A percentile compares a stretch with the other conserved stretches of the same genome.
These are phyloP conservation scores for Akanthomyces uredinophilus DNA, from an alignment of 2,329 filamentous ascomycete genomes.

Conservation along the genomic window DNA sequence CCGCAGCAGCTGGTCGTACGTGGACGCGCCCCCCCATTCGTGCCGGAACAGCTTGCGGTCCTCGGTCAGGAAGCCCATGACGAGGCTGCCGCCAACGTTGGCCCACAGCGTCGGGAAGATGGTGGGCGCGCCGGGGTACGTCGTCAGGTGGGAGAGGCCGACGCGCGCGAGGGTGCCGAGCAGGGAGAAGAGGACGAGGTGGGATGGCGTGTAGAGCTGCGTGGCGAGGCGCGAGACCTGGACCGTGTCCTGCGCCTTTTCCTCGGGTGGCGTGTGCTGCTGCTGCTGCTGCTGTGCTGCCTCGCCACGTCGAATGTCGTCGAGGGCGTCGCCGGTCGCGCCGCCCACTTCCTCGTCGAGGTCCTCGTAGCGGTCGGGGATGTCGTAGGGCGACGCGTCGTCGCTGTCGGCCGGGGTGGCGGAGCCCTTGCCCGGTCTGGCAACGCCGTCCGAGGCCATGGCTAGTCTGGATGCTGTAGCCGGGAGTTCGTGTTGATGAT, in stretches of 20 bases:
- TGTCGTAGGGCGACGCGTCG: conserved; percentile 23
- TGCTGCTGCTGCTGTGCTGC: conserved; percentile 12
- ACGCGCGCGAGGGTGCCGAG: conserved; percentile 79
- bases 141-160: conserved; percentile 72
- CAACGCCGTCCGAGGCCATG: background rate
- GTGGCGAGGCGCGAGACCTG: conserved; percentile 47
- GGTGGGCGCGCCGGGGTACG: conserved; percentile 72
- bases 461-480: background rate
- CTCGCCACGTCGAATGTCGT: conserved; percentile 11
- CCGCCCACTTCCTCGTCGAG: conserved; percentile 38
- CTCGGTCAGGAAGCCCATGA: conserved; percentile 83
- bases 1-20: conserved; percentile 33
- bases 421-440: background rate
- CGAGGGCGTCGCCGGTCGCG: conserved; percentile 22
- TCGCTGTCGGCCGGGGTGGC: background rate
- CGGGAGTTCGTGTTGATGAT: background rate
- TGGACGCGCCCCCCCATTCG: conserved; percentile 52
- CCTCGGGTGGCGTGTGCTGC: background rate
- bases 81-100: conserved; percentile 73
- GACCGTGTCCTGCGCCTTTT: background rate
- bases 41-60: conserved; percentile 69
- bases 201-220: conserved; percentile 67
- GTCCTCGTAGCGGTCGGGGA: conserved; percentile 35
- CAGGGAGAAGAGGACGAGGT: conserved; percentile 80
- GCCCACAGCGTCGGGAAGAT: conserved; percentile 77